Evolutionary conservation across 192 early-diverging fungal species (phyloP), one percentile per base, ranked within the genome.

Genomic region (Pilobolus umbonatus): DNA sequence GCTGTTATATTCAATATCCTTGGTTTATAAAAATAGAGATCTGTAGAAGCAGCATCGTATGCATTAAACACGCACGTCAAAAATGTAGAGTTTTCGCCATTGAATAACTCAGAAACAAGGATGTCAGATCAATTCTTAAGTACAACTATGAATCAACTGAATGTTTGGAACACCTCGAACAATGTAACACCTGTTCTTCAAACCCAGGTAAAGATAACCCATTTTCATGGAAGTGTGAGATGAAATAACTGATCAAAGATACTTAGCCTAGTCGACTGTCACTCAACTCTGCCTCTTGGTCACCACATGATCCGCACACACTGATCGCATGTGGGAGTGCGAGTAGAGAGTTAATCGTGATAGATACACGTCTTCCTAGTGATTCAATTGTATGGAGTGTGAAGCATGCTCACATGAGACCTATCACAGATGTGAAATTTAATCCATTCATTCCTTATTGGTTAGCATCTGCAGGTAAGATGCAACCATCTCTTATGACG

Each of bases 311-410:
- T n/a, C 64, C 64, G 28, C 21, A 25, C 0, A 25, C 52, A 10
- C 55, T 77, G n/a, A 56, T 72, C 30, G 67, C 66, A 47, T 40
- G 45, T n/a, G 60, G 40, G 5, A 55, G 60, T 12, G 25, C 17
- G 7, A 45, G 32, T 11, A 50, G 34, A 64, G 55, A 46, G 48
- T 56, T 57, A 36, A 53, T 36, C 62, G 70, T 73, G 57, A 73
- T 52, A 46, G 76, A 62, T 62, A 55, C 43, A 59, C 68, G 77
- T 65, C 69, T 57, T 57, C 66, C 61, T 67, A 62, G 74, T 61
- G 66, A 76, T 69, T 17, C 34, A 25, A 34, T 54, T 22, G 57
- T 40, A 2, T 66, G 64, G 64, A 40, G 17, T 5, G 25, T 51
- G 7, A 24, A 7, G 21, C 11, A 59, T 24, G 53, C 52, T 5